Evolutionary conservation across 2,329 filamentous ascomycete genomes (phyloP).

Genomic region (Colletotrichum phormii): DNA sequence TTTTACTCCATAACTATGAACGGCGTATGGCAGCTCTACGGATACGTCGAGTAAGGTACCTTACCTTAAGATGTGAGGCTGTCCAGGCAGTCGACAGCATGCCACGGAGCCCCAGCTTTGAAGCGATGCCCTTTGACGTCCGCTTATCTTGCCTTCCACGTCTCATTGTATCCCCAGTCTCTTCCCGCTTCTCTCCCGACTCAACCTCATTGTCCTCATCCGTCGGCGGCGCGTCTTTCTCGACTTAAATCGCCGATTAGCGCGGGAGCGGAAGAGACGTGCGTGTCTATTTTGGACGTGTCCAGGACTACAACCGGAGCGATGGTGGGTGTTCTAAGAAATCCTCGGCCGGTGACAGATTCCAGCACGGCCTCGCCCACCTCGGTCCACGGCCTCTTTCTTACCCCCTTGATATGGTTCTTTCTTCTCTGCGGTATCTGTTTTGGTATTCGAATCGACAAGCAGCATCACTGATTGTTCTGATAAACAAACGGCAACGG

Average conservation of each 20-base stretch:
- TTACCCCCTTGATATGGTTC: too few species aligned
- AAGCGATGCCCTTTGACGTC: neutral
- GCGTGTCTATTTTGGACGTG: conserved; percentile 1
- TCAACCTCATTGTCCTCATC: neutral
- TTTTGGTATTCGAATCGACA: neutral
- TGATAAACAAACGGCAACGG: neutral
- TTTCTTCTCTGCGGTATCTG: neutral
- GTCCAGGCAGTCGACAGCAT: neutral
- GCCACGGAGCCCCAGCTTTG: conserved; percentile 25
- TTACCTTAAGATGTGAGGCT: too few species aligned
- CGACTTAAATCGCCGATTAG: conserved; percentile 8
- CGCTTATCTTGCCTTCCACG: neutral
- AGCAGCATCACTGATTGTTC: neutral
- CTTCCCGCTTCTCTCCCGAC: neutral
- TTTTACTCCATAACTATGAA: neutral
- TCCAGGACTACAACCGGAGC: neutral
- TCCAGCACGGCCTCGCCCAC: conserved; percentile 8
- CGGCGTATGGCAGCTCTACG: neutral
- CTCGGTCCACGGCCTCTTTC: neutral
- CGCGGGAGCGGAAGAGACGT: neutral
- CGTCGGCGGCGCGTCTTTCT: neutral
- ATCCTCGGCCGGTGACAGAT: conserved; percentile 5
- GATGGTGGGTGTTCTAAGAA: neutral
- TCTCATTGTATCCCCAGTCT: neutral
- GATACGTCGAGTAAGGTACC: neutral